A percentile compares a stretch with the other conserved stretches of the same genome.
phyloP scores from a whole-genome alignment of 1,139 yeast species.

The Zygosaccharomyces pseudobailii region DNA sequence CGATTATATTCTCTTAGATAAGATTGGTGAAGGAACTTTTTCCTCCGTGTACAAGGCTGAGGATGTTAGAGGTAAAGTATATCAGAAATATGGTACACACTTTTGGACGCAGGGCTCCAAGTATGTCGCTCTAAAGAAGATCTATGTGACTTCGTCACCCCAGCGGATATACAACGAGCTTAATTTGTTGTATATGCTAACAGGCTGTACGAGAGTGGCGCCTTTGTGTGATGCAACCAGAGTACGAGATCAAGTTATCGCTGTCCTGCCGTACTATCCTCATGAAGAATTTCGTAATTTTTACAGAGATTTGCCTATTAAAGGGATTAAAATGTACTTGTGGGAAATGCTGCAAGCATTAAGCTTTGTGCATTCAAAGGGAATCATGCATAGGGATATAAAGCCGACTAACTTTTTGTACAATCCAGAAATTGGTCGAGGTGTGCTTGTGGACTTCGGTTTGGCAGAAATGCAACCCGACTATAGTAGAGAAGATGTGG shows the following conservation, averaged over 20 bases:
- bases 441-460: conserved; percentile 90
- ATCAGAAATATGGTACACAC: conserved; percentile 25
- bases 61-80: conserved; percentile 40
- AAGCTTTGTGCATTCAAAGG: conserved; percentile 67
- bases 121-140: conserved; percentile 85
- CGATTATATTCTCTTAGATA: conserved; percentile 65
- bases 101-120: conserved; percentile 41
- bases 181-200: conserved; percentile 61
- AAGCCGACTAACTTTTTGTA: conserved; percentile 87
- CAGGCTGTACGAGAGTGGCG: conserved; percentile 72
- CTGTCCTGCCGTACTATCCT: conserved; percentile 85
- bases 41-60: conserved; percentile 87
- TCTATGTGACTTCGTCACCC: conserved; percentile 94
- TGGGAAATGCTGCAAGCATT: conserved; percentile 73
- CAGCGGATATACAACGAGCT: conserved; percentile 84
- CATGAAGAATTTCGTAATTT: conserved; percentile 89
- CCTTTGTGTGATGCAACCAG: conserved; percentile 86
- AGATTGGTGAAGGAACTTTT: conserved; percentile 94
- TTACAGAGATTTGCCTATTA: conserved; percentile 70
- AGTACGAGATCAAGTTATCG: conserved; percentile 85
- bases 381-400: conserved; percentile 81
- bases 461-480: conserved; percentile 57
- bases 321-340: conserved; percentile 77
- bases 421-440: conserved; percentile 68
- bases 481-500: conserved; percentile 13